These are phyloP conservation scores for Amanita exitialis DNA, from an alignment of 768 basidiomycete species.

Conservation along the genomic window DNA sequence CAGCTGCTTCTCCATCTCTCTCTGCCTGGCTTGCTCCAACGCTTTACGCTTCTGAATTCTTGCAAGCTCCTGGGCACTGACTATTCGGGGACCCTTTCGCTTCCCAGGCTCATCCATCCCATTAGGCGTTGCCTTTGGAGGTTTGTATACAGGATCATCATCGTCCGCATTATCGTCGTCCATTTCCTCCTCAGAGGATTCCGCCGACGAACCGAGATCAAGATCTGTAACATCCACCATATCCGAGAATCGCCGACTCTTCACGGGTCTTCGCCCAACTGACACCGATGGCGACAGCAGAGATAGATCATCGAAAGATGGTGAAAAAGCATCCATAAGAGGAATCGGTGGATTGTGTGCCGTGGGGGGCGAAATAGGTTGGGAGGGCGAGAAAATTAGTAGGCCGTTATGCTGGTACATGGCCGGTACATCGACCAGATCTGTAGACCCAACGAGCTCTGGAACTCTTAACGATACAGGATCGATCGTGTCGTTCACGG, in stretches of 20 bases:
- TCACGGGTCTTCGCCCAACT: background rate
- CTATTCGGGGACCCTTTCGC: conserved; percentile 4
- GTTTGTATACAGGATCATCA: background rate
- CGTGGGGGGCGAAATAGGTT: background rate
- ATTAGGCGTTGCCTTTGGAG: background rate
- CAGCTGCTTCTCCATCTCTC: conserved; percentile 2
- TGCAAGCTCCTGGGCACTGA: conserved; percentile 4
- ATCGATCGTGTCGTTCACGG: conserved; percentile 6
- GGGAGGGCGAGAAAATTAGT: background rate
- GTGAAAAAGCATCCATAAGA: background rate
- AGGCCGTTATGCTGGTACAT: background rate
- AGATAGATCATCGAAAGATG: background rate
- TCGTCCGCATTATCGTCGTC: background rate
- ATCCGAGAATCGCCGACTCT: conserved; percentile 5
- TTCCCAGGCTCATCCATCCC: background rate
- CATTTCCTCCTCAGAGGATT: background rate
- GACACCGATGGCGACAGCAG: background rate
- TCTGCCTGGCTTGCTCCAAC: background rate
- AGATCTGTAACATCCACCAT: conserved; percentile 12
- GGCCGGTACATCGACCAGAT: background rate
- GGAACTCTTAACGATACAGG: conserved; percentile 1
- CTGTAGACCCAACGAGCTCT: background rate
- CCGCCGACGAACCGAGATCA: background rate
- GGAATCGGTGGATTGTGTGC: background rate
- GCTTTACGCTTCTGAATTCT: conserved; percentile 4